These are phyloP conservation scores for Chlorella sorokiniana DNA, from an alignment of 139 green algal genomes.

Conservation along the genomic window DNA sequence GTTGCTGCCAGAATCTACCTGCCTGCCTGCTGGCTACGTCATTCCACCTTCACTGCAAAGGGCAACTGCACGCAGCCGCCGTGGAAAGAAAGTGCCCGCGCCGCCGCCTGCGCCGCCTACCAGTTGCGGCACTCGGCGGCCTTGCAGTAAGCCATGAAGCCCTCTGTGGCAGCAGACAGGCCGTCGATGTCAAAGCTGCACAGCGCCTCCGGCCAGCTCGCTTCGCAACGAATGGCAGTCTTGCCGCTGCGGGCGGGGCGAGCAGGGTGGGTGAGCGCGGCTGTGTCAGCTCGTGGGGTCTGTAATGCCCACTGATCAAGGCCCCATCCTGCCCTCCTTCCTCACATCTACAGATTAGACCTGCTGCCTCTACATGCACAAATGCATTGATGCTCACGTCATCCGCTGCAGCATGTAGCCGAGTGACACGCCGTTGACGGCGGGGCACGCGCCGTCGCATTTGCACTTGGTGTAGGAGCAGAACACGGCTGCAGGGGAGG, in stretches of 20 bases:
- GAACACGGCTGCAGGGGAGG: neutral
- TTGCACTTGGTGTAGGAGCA: conserved; percentile 22
- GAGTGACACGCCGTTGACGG: conserved; percentile 11
- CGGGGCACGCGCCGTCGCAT: conserved; percentile 22
- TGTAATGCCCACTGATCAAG: no score
- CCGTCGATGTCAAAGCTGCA: conserved; percentile 27
- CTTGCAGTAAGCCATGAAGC: conserved; percentile 27
- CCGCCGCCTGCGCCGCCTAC: neutral
- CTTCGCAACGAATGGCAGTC: conserved; percentile 13
- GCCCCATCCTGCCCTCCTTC: no score
- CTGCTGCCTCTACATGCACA: no score
- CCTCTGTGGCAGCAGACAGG: neutral
- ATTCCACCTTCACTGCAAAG: neutral
- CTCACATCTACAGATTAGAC: no score
- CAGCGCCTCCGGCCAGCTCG: neutral
- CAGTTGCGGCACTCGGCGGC: conserved; percentile 17
- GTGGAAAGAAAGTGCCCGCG: no score
- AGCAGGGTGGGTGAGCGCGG: no score
- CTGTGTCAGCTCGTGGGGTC: no score
- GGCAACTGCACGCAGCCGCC: neutral
- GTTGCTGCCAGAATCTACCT: neutral
- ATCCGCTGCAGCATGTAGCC: conserved; percentile 4
- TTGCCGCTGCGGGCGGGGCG: neutral
- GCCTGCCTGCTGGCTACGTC: neutral
- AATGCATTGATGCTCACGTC: neutral